Percentiles rank a stretch among this genome's conserved stretches.
Conservation (phyloP, 2,329 filamentous ascomycete genomes). For the Hirsutella rhossiliensis region DNA sequence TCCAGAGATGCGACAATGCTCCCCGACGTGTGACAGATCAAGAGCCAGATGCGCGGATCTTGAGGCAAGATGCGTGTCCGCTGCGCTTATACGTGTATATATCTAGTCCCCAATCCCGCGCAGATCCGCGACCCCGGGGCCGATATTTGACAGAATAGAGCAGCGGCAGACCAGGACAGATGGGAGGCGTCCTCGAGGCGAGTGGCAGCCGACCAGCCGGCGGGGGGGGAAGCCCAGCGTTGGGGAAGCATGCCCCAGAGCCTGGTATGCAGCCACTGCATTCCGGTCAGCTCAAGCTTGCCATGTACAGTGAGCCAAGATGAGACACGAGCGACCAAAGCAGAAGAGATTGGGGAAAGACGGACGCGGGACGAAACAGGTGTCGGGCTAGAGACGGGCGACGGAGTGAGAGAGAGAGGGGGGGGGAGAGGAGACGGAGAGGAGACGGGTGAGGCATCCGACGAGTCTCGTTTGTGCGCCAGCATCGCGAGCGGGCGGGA, state of each 20-base stretch:
- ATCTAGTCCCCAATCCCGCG: not conserved
- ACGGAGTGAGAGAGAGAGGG: not conserved
- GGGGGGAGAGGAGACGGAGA: not conserved
- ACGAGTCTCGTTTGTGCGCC: no score
- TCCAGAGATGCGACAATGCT: not conserved
- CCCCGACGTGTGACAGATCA: not conserved
- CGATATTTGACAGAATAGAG: not conserved
- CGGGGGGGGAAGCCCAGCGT: not conserved
- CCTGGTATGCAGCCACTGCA: conserved; percentile 7
- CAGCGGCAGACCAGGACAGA: not conserved
- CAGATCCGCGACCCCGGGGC: not conserved
- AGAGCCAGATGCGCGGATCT: not conserved
- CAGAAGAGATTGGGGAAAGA: not conserved
- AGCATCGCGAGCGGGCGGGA: no score
- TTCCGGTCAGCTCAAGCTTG: conserved; percentile 6
- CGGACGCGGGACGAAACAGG: not conserved
- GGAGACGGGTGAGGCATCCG: no score
- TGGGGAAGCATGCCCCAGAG: not conserved
- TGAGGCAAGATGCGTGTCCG: not conserved
- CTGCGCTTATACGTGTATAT: not conserved
- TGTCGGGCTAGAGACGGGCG: not conserved
- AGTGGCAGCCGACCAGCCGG: not conserved
- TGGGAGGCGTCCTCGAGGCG: not conserved
- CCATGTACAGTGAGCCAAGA: not conserved
- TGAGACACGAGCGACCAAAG: conserved; percentile 5